Percentiles rank a stretch among this genome's conserved stretches.
phyloP scores from a whole-genome alignment of 495 filamentous ascomycete genomes.

The Neurospora sp. region DNA sequence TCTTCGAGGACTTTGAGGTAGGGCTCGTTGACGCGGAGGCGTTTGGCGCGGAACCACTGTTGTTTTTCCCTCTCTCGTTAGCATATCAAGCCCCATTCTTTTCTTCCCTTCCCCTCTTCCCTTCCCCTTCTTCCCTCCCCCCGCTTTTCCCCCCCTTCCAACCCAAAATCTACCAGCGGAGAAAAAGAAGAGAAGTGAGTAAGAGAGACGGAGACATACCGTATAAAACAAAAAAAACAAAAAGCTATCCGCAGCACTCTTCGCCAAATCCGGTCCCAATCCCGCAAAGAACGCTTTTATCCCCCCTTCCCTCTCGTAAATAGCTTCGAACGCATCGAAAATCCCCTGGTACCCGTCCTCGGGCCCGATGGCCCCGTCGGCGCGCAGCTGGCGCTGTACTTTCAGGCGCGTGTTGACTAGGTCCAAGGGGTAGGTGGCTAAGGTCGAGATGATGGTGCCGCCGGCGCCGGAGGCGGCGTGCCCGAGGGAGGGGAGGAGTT shows the following conservation, averaged over 20 bases:
- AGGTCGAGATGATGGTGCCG: conserved; percentile 70
- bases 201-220: no score
- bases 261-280: conserved; percentile 58
- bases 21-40: conserved; percentile 35
- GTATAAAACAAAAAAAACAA: conserved; percentile 81
- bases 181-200: no score
- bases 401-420: conserved; percentile 80
- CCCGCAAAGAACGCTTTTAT: conserved; percentile 66
- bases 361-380: conserved; percentile 20
- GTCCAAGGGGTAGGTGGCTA: conserved; percentile 72
- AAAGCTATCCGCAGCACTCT: conserved; percentile 65
- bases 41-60: conserved; percentile 42
- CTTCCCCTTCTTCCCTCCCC: no score
- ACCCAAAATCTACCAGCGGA: no score
- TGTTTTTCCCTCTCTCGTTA: no score
- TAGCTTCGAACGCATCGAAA: conserved; percentile 58
- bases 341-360: conserved; percentile 46
- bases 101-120: no score
- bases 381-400: conserved; percentile 56
- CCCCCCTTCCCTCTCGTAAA: conserved; percentile 62
- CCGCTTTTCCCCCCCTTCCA: no score
- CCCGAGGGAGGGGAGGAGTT: conserved; percentile 66
- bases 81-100: no score
- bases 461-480: conserved; percentile 75
- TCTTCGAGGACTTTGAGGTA: conserved; percentile 60